Evolutionary conservation across 805 yeast species (phyloP).

Genomic region (Lipomyces mesembrius): DNA sequence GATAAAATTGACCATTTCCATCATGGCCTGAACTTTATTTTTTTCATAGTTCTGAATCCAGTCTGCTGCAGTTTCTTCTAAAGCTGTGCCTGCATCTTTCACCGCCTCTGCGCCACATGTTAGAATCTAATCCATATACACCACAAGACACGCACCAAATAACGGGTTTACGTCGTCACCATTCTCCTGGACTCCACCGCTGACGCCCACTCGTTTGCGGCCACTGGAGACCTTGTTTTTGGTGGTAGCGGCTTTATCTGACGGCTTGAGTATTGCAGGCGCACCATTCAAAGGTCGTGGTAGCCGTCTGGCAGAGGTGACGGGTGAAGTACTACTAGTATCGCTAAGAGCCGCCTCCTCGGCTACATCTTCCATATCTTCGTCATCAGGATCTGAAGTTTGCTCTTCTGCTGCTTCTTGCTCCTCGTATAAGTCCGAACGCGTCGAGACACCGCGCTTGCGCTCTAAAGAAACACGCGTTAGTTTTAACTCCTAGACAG

Average conservation of each 20-base stretch:
- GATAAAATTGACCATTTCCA: constrained; percentile 68
- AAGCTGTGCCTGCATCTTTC: constrained; percentile 54
- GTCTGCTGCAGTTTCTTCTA: constrained; percentile 57
- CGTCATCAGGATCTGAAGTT: constrained; percentile 13
- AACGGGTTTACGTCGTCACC: constrained; percentile 23
- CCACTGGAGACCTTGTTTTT: background rate
- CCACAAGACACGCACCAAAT: constrained; percentile 16
- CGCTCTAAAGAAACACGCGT: constrained; percentile 1
- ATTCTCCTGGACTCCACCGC: background rate
- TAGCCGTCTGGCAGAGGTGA: constrained; percentile 10
- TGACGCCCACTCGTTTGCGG: constrained; percentile 13
- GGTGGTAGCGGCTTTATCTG: background rate
- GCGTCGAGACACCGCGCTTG: background rate
- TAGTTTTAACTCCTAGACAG: background rate
- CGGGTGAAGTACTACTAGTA: constrained; percentile 5
- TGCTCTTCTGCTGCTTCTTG: background rate
- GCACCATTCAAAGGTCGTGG: constrained; percentile 14
- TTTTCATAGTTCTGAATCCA: constrained; percentile 61
- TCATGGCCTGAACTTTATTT: constrained; percentile 56
- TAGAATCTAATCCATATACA: background rate
- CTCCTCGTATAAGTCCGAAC: constrained; percentile 8
- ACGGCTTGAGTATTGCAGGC: constrained; percentile 5
- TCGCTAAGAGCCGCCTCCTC: constrained; percentile 22
- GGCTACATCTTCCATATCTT: constrained; percentile 18
- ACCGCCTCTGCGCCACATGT: constrained; percentile 51